Base-by-base conservation (phyloP, 345 rosid genomes). In the Sonneratia alba region DNA sequence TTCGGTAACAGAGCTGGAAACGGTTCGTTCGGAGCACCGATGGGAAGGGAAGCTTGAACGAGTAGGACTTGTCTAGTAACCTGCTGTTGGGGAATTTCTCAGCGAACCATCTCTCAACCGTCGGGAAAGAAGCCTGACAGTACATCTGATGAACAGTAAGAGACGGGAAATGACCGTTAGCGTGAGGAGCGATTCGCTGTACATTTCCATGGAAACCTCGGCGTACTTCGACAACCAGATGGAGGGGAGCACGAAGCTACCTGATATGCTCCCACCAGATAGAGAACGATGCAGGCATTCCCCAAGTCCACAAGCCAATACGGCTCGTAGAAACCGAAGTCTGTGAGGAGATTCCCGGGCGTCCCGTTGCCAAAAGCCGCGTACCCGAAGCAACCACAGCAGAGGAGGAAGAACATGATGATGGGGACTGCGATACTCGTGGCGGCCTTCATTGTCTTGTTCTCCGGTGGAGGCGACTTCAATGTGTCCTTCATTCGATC, bases 261-360 rank as follows among this genome's bases (percentile, higher is more conserved):
- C 32, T 27, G 32, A 27, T 27, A 72, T 13, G 68, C 69, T 43
- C 74, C 67, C 14, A 63, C 68, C 6, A 72, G 36, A 62, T 72
- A 67, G 51, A 72, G 79, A 72, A 83, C 70, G 42, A 81, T 34
- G 76, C 86, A 83, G 61, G 78, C 85, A 34, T 83, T 85, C 9
- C 85, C 86, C 4, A 85, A 78, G 71, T 85, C 86, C 1, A 85
- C 66, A 38, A 85, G 85, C 84, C 86, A 76, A 43, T 76, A 81
- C 14, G 85, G 88, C 72, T 79, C 83, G 8, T 77, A 83, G 45
- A 81, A 85, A 56, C 84, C 82, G 0, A 81, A 81, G 36, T 85
- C 85, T 2, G 78, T 73, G 71, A 82, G 73, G 71, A 85, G 83
- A 71, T 79, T 82, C 66, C 83, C 86, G 0, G 84, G 86, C 1